A percentile compares a stretch with the other conserved stretches of the same genome.
Conservation (phyloP, 768 basidiomycete genomes). For the Lyophyllum semitale region DNA sequence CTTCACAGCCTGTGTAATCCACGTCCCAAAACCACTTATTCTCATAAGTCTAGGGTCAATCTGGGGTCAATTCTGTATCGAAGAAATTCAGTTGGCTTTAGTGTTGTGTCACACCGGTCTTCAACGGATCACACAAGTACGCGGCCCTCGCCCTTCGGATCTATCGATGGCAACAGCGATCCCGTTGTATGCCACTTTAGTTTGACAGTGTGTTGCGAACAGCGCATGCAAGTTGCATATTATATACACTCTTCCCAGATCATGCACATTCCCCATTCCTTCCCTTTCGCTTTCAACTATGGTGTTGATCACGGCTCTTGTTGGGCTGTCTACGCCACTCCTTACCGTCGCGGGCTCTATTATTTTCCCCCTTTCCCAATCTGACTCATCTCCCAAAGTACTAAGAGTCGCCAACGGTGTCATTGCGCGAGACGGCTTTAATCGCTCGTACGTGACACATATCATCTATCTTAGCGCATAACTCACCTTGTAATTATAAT, state of each 20-base stretch:
- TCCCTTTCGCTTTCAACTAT: neutral
- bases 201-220: too few species aligned
- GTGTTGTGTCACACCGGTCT: too few species aligned
- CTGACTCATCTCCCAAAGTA: conserved; percentile 13
- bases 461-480: neutral
- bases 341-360: conserved; percentile 11
- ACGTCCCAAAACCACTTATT: too few species aligned
- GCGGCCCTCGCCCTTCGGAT: too few species aligned
- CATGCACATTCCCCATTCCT: neutral
- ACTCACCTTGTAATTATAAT: neutral
- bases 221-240: too few species aligned
- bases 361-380: conserved; percentile 5
- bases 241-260: neutral
- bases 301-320: neutral
- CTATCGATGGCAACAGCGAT: neutral
- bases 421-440: conserved; percentile 26
- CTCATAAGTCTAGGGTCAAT: neutral
- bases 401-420: conserved; percentile 22
- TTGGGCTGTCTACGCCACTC: conserved; percentile 4
- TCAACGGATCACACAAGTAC: too few species aligned
- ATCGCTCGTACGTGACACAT: conserved; percentile 14
- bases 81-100: too few species aligned
- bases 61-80: neutral
- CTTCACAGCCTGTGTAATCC: too few species aligned
- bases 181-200: too few species aligned